Conservation (phyloP, 1,139 yeast genomes). For the Yamadazyma oceani region DNA sequence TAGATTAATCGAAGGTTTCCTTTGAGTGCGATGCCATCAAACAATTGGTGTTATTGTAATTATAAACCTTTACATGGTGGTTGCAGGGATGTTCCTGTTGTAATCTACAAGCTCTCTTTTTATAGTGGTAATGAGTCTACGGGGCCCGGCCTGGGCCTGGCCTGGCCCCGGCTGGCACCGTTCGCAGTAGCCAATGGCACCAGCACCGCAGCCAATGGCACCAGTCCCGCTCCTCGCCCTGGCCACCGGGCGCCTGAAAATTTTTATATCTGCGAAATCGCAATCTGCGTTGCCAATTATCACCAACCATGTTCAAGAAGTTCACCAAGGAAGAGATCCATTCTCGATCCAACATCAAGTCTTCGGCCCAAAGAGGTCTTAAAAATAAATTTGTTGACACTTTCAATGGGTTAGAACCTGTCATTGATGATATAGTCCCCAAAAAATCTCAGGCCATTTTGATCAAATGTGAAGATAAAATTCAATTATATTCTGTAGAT, state of each 20-base stretch:
- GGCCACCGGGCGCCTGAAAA: slow-evolving; percentile 2
- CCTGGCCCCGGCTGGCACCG: too few relatives aligned
- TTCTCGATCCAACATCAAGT: slow-evolving; percentile 86
- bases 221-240: not conserved
- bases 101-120: too few relatives aligned
- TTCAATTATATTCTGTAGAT: slow-evolving; percentile 74
- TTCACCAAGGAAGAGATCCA: slow-evolving; percentile 86
- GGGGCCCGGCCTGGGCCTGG: too few relatives aligned
- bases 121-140: too few relatives aligned
- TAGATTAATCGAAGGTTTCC: slow-evolving; percentile 50
- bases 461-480: slow-evolving; percentile 86
- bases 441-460: slow-evolving; percentile 85
- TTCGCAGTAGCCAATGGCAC: too few relatives aligned
- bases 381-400: slow-evolving; percentile 70
- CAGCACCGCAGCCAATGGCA: too few relatives aligned
- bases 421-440: slow-evolving; percentile 81
- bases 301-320: slow-evolving; percentile 54
- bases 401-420: slow-evolving; percentile 70
- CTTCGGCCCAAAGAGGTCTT: slow-evolving; percentile 86
- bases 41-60: slow-evolving; percentile 66
- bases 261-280: slow-evolving; percentile 10
- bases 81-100: not conserved
- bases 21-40: slow-evolving; percentile 80
- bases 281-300: not conserved
- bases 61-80: slow-evolving; percentile 57